phyloP scores from a whole-genome alignment of 164 flowering plant species.

The Vitis riparia region DNA sequence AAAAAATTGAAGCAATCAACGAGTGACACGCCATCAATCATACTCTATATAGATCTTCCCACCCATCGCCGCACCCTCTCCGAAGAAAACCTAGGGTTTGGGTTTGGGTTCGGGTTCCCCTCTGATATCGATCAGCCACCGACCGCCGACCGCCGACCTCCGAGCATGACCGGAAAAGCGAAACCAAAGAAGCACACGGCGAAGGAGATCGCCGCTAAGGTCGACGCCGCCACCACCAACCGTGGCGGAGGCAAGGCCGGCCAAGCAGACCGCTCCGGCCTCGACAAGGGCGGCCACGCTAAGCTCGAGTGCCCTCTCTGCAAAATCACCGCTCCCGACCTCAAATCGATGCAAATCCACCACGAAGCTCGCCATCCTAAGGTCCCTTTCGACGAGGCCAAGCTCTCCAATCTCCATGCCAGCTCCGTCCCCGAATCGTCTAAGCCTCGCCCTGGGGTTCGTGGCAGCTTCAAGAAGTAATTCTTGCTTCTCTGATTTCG shows the following conservation, averaged over 20 bases:
- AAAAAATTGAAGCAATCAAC: too few relatives aligned
- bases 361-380: slow-evolving; percentile 66
- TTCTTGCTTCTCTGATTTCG: too few relatives aligned
- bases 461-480: slow-evolving; percentile 62
- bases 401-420: slow-evolving; percentile 49
- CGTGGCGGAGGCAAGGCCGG: slow-evolving; percentile 77
- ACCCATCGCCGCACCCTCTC: background rate
- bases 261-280: slow-evolving; percentile 44
- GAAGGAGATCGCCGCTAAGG: slow-evolving; percentile 52
- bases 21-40: too few relatives aligned
- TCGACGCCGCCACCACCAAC: slow-evolving; percentile 68
- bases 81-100: background rate
- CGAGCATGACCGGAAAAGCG: slow-evolving; percentile 62
- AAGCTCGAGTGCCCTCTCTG: slow-evolving; percentile 63
- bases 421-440: slow-evolving; percentile 17
- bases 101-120: background rate
- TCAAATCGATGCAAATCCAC: slow-evolving; percentile 64
- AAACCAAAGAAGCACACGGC: slow-evolving; percentile 76
- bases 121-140: background rate
- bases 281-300: slow-evolving; percentile 58
- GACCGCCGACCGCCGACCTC: background rate
- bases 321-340: slow-evolving; percentile 51
- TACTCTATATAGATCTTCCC: too few relatives aligned
- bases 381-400: slow-evolving; percentile 53
- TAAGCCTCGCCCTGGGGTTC: slow-evolving; percentile 51